Conservation (phyloP, 2,329 filamentous ascomycete species). For the Plectosphaerella plurivora region DNA sequence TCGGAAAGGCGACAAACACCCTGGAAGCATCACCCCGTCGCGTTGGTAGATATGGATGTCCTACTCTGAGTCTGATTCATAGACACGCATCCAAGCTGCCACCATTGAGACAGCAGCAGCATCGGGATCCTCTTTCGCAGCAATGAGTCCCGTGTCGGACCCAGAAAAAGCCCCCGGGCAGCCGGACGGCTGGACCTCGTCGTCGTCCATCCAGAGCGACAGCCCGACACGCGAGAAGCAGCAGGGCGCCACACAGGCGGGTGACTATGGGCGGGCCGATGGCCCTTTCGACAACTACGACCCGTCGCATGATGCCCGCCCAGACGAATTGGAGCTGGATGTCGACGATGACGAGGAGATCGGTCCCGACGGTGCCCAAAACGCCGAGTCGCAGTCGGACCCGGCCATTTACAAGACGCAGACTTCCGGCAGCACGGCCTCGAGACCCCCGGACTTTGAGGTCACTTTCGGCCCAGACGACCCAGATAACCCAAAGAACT, state of each 20-base stretch:
- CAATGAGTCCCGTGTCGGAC: constrained; percentile 6
- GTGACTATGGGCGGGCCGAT: constrained; percentile 2
- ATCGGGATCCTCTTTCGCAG: background rate
- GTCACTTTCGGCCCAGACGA: constrained; percentile 66
- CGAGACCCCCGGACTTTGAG: constrained; percentile 59
- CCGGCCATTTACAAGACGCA: background rate
- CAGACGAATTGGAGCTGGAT: constrained; percentile 32
- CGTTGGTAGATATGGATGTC: too few species aligned
- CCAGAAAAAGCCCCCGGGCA: constrained; percentile 8
- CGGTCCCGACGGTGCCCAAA: constrained; percentile 22
- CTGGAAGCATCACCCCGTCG: too few species aligned
- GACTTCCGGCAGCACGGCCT: constrained; percentile 27
- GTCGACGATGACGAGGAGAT: constrained; percentile 24
- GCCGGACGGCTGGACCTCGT: constrained; percentile 4
- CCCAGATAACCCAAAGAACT: constrained; percentile 62
- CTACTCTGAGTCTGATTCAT: too few species aligned
- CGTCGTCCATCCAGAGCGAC: constrained; percentile 6
- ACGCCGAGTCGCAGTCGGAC: background rate
- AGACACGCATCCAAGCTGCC: background rate
- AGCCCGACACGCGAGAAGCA: constrained; percentile 6
- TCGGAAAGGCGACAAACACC: too few species aligned
- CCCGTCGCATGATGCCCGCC: constrained; percentile 23
- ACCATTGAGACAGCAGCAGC: background rate
- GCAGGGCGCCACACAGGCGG: constrained; percentile 7
- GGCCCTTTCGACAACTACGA: constrained; percentile 10